Evolutionary conservation across 2,329 filamentous ascomycete species (phyloP).

Genomic region (Sporothrix curviconia): DNA sequence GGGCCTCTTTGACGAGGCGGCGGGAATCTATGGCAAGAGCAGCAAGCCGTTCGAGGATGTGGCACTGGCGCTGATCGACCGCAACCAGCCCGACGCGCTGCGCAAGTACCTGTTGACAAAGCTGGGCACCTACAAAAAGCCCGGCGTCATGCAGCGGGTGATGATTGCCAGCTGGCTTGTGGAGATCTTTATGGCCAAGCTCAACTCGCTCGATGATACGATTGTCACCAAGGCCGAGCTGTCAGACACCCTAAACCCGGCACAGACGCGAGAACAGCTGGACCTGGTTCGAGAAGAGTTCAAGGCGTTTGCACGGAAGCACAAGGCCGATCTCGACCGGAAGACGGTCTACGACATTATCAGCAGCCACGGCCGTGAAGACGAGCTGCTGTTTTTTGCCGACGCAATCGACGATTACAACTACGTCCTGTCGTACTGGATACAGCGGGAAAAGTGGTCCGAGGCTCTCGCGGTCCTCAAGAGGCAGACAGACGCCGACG

Average conservation of each 20-base stretch:
- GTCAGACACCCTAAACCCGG: conserved; percentile 56
- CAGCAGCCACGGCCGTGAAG: conserved; percentile 88
- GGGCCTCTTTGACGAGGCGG: conserved; percentile 78
- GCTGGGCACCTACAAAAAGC: conserved; percentile 72
- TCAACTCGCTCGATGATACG: conserved; percentile 89
- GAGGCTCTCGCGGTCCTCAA: conserved; percentile 85
- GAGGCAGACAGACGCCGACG: conserved; percentile 83
- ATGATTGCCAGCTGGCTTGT: conserved; percentile 96
- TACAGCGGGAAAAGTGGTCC: conserved; percentile 86
- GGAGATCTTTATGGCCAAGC: conserved; percentile 94
- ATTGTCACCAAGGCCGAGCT: conserved; percentile 84
- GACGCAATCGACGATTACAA: conserved; percentile 85
- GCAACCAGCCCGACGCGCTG: conserved; percentile 81
- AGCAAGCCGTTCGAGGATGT: conserved; percentile 97
- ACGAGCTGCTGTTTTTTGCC: conserved; percentile 86
- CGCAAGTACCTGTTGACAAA: conserved; percentile 85
- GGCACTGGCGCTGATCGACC: conserved; percentile 82
- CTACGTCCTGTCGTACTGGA: conserved; percentile 94
- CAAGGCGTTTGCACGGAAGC: conserved; percentile 76
- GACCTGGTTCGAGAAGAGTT: conserved; percentile 68
- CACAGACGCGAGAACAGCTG: conserved; percentile 66
- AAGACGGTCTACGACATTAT: conserved; percentile 95
- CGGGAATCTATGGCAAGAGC: conserved; percentile 85
- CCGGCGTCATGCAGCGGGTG: conserved; percentile 80
- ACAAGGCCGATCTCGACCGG: conserved; percentile 80